Base-by-base conservation (phyloP, 345 rosid species). In the Physaria fendleri region DNA sequence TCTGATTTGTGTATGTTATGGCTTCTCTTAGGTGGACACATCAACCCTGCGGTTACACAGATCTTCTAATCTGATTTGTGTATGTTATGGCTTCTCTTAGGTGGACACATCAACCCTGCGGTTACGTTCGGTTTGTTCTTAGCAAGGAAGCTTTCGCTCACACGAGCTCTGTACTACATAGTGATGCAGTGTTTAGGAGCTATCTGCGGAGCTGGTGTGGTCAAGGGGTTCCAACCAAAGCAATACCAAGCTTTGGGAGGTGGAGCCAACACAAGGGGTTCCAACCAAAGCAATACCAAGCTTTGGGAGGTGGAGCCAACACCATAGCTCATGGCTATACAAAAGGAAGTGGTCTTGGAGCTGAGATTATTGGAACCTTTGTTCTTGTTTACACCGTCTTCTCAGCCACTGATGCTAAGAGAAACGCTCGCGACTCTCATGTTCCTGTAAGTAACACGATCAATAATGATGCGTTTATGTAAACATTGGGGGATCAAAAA, bases 351-450 rank as follows among this genome's bases (percentile, higher is more conserved):
- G 79, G 79, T 41, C 78, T 74, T 8, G 79, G 78, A 0, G 78
- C 80, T 66, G 80, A 76, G 69, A 76, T 76, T 35, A 51, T 76
- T n/a, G 79, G 79, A 9, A 75, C 79, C 12, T 75, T 76, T 38
- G 71, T 76, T 8, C 79, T 76, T 5, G 79, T 76, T 8, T 76
- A 76, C 80, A 76, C 79, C 37, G 76, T 76, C 20, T 76, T 72
- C 64, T 76, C 79, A 2, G 77, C 80, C 3, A 78, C 83, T 28
- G 83, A 79, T 23, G 80, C 83, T 32, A 76, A 79, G 75, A 63
- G 83, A 44, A 79, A 52, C 71, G 83, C 81, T 49, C 74, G 83
- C 29, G 83, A 79, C 65, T 79, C 83, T 35, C 83, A 79, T 39
- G 81, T 77, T 53, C 81, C 81, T n/a, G 78, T 77, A 72, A 54